Evolutionary conservation across 2,329 filamentous ascomycete genomes (phyloP), one percentile per base, ranked within the genome.

Genomic region (Epichloe bromicola): DNA sequence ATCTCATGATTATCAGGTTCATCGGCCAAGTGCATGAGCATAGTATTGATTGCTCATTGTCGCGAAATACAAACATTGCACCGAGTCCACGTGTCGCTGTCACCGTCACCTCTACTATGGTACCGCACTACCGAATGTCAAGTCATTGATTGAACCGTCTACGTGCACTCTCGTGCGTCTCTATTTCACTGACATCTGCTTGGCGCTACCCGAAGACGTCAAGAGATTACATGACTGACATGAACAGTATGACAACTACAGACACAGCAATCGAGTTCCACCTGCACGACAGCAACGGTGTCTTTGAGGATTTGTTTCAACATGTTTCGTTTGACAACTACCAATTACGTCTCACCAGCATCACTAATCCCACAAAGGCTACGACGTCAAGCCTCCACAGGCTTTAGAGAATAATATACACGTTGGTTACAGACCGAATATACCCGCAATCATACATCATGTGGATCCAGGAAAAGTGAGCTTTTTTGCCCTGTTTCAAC

Each of bases 381-480:
- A 23, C 36, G 30, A n/a, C 46, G 20, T 48, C 23, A 23, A 40
- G 20, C 45, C 33, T n/a, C 23, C 11, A 33, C 23, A 34, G 11
- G 23, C 46, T 33, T 14, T 4, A 19, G 17, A 20, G 19, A 33
- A 40, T 48, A 42, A 49, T 49, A 36, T 40, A 49, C 47, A 48
- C 14, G 37, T 17, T 36, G 47, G 19, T 49, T 48, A 33, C 39
- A 34, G 39, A 49, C 39, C 17, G 19, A 6, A 42, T 4, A 42
- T 20, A 42, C 37, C 47, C 42, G 47, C 39, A 34, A 49, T 49
- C 47, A 49, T 49, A 49, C 39, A 49, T 49, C 26, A 36, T 49
- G 39, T 36, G 34, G 37, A 34, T 48, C 14, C 47, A 43, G 17
- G 39, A 45, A n/a, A 37, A 43, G 8, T 12, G 8, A 42, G 11